Evolutionary conservation across 805 yeast genomes (phyloP), one percentile per base, ranked within the genome.

Genomic region (Barnettozyma botsteinii): DNA sequence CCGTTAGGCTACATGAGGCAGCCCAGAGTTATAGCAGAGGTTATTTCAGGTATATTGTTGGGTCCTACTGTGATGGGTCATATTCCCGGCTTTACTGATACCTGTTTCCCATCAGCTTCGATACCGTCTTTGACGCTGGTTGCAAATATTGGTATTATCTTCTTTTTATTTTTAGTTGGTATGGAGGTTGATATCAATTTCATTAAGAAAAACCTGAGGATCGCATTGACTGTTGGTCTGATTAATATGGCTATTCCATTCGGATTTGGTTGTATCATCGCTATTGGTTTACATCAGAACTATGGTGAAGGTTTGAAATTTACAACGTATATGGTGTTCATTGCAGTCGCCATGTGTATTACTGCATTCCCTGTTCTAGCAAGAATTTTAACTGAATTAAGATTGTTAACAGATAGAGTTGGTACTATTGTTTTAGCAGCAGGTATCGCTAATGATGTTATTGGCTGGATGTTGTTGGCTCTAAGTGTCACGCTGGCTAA

Each of bases 291-390:
- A 23, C 84, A 77, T 61, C 64, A 80, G 22, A 67, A 72, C 27
- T 81, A 80, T 55, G 63, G 55, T 5, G 59, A 51, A 25, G 59
- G 62, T 6, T 66, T 79, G 26, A 66, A 77, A 39, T 84, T 83
- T 55, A 79, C 89, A 12, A 81, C 87, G 0, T 85, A 71, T 51
- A 77, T 81, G 81, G 84, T 84, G 10, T 85, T 85, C 51, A 79
- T 85, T 37, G 89, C 91, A 3, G 87, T 82, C 11, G 91, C 95
- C 3, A 71, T 84, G 69, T 77, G 91, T 47, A 82, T 85, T 48
- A 85, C 95, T 4, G 95, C 95, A 1, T 80, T 85, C 59, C 95
- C 95, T 0, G 95, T 85, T 3, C 62, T 85, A 46, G 91, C 85
- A 2, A 75, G 94, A 55, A 85, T 85, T 21, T 62, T 85, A 47